Base-by-base conservation (phyloP, 257 asterid species). In the Lycium barbarum region DNA sequence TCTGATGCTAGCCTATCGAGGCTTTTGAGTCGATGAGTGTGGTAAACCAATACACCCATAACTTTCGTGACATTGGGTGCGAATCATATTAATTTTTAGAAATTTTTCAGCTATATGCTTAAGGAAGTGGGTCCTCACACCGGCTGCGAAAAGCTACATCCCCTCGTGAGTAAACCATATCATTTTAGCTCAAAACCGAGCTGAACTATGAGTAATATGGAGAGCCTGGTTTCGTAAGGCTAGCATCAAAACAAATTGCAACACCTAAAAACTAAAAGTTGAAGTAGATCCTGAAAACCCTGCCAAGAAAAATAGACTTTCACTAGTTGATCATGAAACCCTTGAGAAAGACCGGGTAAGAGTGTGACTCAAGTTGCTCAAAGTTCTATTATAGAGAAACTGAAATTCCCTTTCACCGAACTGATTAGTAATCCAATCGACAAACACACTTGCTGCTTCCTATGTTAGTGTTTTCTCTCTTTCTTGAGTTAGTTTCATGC, bases 121-220 rank as follows among this genome's bases (percentile, higher is more conserved):
- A 17, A 43, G 17, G 55, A 20, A 40, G 22, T 71, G 57, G 35
- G 5, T 55, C 40, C 57, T 40, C 2, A 35, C 79, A 71, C 36
- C 55, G 53, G 79, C 54, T 71, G 79, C 14, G 17, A 71, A 17
- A 71, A 71, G 17, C 57, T 40, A 43, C 36, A 71, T 71, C 33
- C 43, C 5, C 55, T n/a, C 18, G 15, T 72, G n/a, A 72, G 80
- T 72, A 72, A 72, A 72, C 54, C 57, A 72, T 45, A n/a, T 72
- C 57, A 18, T 18, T 45, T 72, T 57, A 43, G 10, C 57, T 72
- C 57, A 43, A 71, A 72, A 72, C 73, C 4, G 18, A 72, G 38
- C 57, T 71, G 79, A 71, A 66, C 73, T 26, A 5, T 5, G 45
- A 35, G n/a, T 35, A 66, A 13, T 12, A 33, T 26, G 49, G 49